Evolutionary conservation across 2,329 filamentous ascomycete genomes (phyloP), one percentile per base, ranked within the genome.

Genomic region (Mycosphaerella arachidis): DNA sequence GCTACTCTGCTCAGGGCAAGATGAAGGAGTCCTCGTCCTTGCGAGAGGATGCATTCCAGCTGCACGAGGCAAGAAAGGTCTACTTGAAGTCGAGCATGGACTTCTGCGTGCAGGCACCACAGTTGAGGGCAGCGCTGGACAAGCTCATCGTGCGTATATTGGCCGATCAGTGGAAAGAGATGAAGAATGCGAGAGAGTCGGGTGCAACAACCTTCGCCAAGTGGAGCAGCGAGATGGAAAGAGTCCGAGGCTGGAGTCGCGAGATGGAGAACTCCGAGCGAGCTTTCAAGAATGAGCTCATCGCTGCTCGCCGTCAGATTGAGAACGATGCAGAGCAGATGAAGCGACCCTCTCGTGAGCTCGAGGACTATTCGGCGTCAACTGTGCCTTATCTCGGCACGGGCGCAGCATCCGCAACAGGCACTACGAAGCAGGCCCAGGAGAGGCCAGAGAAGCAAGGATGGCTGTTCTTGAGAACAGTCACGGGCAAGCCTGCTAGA

Each of bases 21-120:
- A 88, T 91, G 6, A 99, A 97, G 76, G 94, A 99, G 75, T 85
- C 93, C 0, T 97, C 92, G 0, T 85, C 92, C 1, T 80, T 99
- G 58, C 84, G 94, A 61, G 94, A 99, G 74, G 94, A 99, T 75
- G 94, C 94, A 0, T 99, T 99, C 70, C 88, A 94, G 72, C 85
- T 97, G 40, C 94, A 96, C 72, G 94, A 97, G 78, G 90, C 91
- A 27, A 86, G 93, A 60, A 95, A 94, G 71, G 85, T 87, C 33
- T 99, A 99, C 73, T 81, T 97, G 48, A 93, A 92, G 72, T 89
- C 92, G 1, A 92, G 91, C 13, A 87, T 99, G 84, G 94, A 99
- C 74, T 97, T 92, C 73, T 96, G 91, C 69, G 86, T 94, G 66
- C 83, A 91, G 66, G 91, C 90, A 1, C 92, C 94, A 0, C 91